Evolutionary conservation across 163 green algal genomes (phyloP).

Genomic region (Scenedesmus sp.): DNA sequence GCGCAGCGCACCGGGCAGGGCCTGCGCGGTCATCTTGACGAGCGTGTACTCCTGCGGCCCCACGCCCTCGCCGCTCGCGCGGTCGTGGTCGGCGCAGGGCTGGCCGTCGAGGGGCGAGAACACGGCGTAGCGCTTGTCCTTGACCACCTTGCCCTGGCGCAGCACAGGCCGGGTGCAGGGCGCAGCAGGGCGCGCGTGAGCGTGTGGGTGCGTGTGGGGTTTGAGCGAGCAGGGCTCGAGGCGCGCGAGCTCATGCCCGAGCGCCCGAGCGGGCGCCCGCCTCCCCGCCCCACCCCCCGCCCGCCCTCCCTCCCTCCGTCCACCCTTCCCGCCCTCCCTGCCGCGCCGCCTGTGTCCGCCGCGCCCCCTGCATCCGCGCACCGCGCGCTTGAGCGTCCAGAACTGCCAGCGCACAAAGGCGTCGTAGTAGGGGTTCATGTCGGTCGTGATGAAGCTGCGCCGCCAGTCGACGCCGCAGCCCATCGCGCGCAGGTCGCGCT

Average conservation of each 20-base stretch:
- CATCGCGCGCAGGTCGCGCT: conserved; percentile 90
- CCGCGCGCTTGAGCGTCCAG: conserved; percentile 70
- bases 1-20: conserved; percentile 66
- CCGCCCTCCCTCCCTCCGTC: too few species aligned
- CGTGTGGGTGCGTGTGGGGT: conserved; percentile 55
- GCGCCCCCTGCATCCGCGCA: neutral
- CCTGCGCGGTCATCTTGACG: conserved; percentile 95
- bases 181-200: neutral
- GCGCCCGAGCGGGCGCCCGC: too few species aligned
- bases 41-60: conserved; percentile 97
- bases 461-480: conserved; percentile 98
- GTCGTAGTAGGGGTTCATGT: conserved; percentile 99
- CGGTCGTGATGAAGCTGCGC: conserved; percentile 98
- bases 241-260: neutral
- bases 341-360: too few species aligned
- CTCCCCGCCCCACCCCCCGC: too few species aligned
- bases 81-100: conserved; percentile 98
- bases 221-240: neutral
- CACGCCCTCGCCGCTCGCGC: conserved; percentile 94
- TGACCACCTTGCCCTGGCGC: conserved; percentile 71
- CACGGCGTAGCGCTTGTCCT: conserved; percentile 86
- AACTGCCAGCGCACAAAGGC: conserved; percentile 97
- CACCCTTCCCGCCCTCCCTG: too few species aligned
- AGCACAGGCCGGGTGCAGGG: too few species aligned
- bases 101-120: conserved; percentile 96